Conservation (phyloP, 2,329 filamentous ascomycete species). For the Shiraia bambusicola region DNA sequence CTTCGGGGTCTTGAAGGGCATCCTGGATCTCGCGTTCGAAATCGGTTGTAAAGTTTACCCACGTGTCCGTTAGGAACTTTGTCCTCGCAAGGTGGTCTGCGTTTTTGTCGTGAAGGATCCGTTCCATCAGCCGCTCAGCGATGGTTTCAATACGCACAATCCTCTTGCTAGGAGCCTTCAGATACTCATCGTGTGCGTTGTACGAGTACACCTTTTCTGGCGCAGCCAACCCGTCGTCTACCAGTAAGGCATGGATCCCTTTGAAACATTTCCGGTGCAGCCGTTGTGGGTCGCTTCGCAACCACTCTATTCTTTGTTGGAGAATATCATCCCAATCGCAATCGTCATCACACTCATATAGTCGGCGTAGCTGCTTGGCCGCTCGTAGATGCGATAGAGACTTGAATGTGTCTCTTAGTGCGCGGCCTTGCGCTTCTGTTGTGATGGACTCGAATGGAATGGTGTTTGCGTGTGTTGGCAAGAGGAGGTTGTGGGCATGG, state of each 20-base stretch:
- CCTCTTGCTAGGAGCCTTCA: slow-evolving; percentile 64
- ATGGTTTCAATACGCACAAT: slow-evolving; percentile 78
- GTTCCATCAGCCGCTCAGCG: slow-evolving; percentile 63
- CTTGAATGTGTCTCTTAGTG: slow-evolving; percentile 62
- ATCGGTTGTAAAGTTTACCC: slow-evolving; percentile 50
- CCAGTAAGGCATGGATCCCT: slow-evolving; percentile 71
- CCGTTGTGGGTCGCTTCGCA: slow-evolving; percentile 51
- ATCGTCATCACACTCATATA: slow-evolving; percentile 60
- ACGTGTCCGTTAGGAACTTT: slow-evolving; percentile 41
- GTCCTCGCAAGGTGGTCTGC: slow-evolving; percentile 36
- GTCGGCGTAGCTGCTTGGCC: slow-evolving; percentile 64
- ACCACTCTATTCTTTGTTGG: slow-evolving; percentile 50
- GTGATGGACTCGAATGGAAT: slow-evolving; percentile 64
- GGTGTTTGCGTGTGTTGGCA: slow-evolving; percentile 50
- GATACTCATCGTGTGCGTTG: slow-evolving; percentile 61
- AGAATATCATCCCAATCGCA: slow-evolving; percentile 63
- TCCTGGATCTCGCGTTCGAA: slow-evolving; percentile 57
- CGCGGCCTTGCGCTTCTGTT: slow-evolving; percentile 71
- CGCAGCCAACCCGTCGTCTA: slow-evolving; percentile 72
- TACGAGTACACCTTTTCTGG: slow-evolving; percentile 60
- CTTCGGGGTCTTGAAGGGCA: slow-evolving; percentile 63
- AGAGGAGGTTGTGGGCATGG: slow-evolving; percentile 70
- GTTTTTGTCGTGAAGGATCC: slow-evolving; percentile 46
- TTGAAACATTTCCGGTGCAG: slow-evolving; percentile 67
- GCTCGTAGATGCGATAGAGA: slow-evolving; percentile 71